phyloP scores from a whole-genome alignment of 345 rosid genomes.

The Durio zibethinus region DNA sequence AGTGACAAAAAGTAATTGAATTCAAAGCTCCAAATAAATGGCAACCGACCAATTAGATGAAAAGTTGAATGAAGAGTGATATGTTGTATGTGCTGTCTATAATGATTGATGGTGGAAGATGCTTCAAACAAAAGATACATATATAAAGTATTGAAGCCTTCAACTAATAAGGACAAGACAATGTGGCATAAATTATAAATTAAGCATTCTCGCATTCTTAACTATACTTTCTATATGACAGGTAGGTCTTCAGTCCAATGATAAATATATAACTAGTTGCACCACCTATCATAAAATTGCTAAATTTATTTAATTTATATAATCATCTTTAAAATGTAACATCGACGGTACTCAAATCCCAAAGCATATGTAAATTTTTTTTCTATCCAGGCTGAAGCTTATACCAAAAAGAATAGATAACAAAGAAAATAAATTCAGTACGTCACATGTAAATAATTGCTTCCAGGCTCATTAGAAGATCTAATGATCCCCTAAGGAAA shows the following conservation, averaged over 20 bases:
- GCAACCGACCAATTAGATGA: background rate
- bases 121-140: background rate
- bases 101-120: slow-evolving; percentile 4
- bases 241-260: background rate
- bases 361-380: no score
- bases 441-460: background rate
- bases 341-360: no score
- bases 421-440: no score
- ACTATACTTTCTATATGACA: background rate
- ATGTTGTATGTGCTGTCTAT: background rate
- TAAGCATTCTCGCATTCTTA: background rate
- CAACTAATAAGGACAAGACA: background rate
- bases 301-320: no score
- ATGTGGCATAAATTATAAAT: background rate
- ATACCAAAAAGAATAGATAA: background rate
- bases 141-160: background rate
- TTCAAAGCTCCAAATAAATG: background rate
- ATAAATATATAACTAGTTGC: background rate
- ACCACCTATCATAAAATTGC: background rate
- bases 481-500: background rate
- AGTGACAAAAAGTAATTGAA: background rate
- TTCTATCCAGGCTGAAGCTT: no score
- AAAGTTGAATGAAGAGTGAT: background rate
- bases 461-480: background rate
- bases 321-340: no score